Evolutionary conservation across 2,329 filamentous ascomycete species (phyloP), one percentile per base, ranked within the genome.

Genomic region (Zymoseptoria pseudotritici): DNA sequence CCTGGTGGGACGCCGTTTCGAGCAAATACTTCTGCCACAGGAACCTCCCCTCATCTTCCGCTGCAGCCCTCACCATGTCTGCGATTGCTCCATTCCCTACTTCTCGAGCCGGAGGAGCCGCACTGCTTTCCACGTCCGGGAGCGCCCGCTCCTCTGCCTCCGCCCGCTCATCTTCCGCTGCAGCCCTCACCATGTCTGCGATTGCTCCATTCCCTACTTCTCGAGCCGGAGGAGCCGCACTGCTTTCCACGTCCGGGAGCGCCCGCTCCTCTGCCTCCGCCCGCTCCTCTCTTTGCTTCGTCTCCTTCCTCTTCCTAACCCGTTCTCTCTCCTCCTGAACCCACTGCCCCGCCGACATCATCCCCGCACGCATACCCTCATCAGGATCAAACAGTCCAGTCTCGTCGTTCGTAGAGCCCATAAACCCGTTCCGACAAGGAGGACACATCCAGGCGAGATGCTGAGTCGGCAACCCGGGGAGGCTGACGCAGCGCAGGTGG

Each of bases 401-500:
- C 36, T 46, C 36, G 6, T 13, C 36, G 17, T 46, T 46, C 36
- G 36, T 17, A 46, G 36, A 46, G 13, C 36, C 36, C 13, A 46
- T 13, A 6, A 46, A 46, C 3, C 5, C 17, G 13, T 46, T 46
- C 36, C 36, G 11, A 46, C 36, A 46, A 13, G 13, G 36, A 4
- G 54, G 56, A 53, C 63, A 65, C 56, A 59, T 62, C 63, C 63
- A 65, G 13, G 54, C 52, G 20, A 65, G 51, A 6, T 49, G 19
- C 24, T 55, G 54, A 1, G 63, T 61, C 22, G 61, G 63, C 21
- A 61, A 62, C 11, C 53, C 55, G 6, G 61, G 61, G 2, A 65
- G 54, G 4, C 54, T 53, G 11, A 61, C 63, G 24, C 63, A 65
- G 13, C 7, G 5, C 8, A 62, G 57, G 19, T 65, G 63, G 52